phyloP scores from a whole-genome alignment of 2,329 filamentous ascomycete genomes.

The Graphiopsis chlorocephala region DNA sequence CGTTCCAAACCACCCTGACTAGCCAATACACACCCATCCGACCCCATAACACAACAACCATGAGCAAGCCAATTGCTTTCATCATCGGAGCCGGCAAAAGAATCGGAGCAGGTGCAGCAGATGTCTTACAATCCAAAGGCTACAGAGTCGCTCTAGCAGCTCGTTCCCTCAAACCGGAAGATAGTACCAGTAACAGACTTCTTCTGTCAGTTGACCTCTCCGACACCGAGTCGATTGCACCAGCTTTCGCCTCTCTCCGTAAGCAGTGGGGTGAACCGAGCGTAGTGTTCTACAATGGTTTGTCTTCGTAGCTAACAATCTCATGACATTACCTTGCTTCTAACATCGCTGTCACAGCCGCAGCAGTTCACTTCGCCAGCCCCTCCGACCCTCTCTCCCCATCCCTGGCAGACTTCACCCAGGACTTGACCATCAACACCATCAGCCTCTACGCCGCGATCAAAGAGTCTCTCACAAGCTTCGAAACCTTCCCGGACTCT shows the following conservation, averaged over 20 bases:
- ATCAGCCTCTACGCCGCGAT: constrained; percentile 40
- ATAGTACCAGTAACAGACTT: constrained; percentile 10
- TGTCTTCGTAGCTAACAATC: neutral
- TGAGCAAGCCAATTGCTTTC: constrained; percentile 32
- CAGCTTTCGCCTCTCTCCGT: constrained; percentile 41
- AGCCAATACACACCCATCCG: neutral
- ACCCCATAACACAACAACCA: neutral
- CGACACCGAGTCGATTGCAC: constrained; percentile 35
- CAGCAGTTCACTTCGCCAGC: constrained; percentile 22
- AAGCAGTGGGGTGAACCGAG: constrained; percentile 37
- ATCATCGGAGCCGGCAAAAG: constrained; percentile 47
- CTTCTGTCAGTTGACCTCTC: constrained; percentile 34
- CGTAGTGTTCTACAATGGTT: constrained; percentile 47
- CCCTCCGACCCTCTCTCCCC: constrained; percentile 29
- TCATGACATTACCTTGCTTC: neutral
- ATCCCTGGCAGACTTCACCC: constrained; percentile 3
- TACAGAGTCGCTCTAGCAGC: constrained; percentile 45
- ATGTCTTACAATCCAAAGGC: constrained; percentile 40
- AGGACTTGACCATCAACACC: constrained; percentile 39
- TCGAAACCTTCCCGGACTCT: constrained; percentile 22
- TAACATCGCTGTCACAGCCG: neutral
- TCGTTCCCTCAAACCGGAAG: constrained; percentile 33
- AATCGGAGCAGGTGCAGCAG: constrained; percentile 38
- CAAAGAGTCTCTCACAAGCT: constrained; percentile 37
- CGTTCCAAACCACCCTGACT: neutral